Conservation (phyloP, 2,329 filamentous ascomycete genomes). For the Leptographium radiaticola region DNA sequence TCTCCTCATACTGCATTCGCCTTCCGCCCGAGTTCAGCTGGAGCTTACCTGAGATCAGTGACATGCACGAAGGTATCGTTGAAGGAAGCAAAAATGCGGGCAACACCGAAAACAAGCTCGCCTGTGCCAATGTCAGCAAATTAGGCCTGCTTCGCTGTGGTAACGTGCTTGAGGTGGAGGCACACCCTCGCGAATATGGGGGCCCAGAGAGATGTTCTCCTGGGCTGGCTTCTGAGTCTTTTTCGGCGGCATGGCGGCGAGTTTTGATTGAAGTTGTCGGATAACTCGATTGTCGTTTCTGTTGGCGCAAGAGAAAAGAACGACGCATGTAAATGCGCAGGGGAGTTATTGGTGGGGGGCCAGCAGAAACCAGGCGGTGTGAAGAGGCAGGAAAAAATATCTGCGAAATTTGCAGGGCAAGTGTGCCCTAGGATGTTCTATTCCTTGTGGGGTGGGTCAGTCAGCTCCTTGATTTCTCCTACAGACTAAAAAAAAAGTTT, state of each 20-base stretch:
- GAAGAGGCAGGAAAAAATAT: conserved; percentile 3
- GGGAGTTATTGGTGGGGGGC: neutral
- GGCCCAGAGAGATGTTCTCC: conserved; percentile 98
- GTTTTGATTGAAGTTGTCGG: conserved; percentile 17
- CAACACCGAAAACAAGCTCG: conserved; percentile 96
- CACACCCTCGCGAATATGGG: conserved; percentile 89
- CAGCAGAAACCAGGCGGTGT: conserved; percentile 7
- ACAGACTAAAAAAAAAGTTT: neutral
- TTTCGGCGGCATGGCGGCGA: conserved; percentile 80
- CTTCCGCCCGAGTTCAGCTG: conserved; percentile 8
- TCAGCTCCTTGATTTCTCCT: neutral
- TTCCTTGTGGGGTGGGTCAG: neutral
- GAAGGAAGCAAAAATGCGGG: conserved; percentile 94
- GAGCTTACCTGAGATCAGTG: conserved; percentile 82
- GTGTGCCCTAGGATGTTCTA: conserved; percentile 7
- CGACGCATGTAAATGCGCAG: neutral
- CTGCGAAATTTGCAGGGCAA: conserved; percentile 6
- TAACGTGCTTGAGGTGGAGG: conserved; percentile 3
- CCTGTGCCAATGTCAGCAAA: conserved; percentile 32
- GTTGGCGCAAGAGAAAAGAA: neutral
- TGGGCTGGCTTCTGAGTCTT: conserved; percentile 70
- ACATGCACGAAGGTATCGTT: conserved; percentile 96
- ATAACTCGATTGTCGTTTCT: neutral
- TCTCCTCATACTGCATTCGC: neutral
- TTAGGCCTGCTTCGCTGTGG: conserved; percentile 3